Evolutionary conservation across 2,329 filamentous ascomycete genomes (phyloP).

Genomic region (Ascochyta clinopodiicola): DNA sequence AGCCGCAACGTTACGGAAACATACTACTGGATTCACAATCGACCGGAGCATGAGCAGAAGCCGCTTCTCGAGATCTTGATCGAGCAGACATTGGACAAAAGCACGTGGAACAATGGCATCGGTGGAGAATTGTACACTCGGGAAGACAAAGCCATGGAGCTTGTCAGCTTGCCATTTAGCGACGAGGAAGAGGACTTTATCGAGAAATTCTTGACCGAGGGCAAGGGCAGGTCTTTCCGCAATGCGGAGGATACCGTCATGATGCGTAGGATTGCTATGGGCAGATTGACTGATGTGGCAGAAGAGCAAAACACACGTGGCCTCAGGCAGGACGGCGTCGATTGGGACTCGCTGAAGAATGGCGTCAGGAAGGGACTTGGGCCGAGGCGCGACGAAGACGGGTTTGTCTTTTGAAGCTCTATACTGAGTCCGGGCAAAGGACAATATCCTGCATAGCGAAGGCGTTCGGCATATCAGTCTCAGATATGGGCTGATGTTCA

Average conservation of each 20-base stretch:
- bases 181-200: slow-evolving; percentile 76
- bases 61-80: slow-evolving; percentile 73
- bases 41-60: slow-evolving; percentile 67
- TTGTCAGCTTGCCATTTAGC: slow-evolving; percentile 76
- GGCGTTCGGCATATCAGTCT: slow-evolving; percentile 6
- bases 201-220: slow-evolving; percentile 69
- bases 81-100: slow-evolving; percentile 37
- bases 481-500: not conserved
- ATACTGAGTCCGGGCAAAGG: not conserved
- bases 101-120: slow-evolving; percentile 15
- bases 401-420: slow-evolving; percentile 21
- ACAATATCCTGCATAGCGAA: slow-evolving; percentile 16
- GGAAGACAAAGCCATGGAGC: slow-evolving; percentile 68
- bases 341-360: slow-evolving; percentile 56
- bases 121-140: slow-evolving; percentile 35
- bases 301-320: slow-evolving; percentile 43
- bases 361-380: slow-evolving; percentile 47
- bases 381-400: slow-evolving; percentile 37
- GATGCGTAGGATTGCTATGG: slow-evolving; percentile 74
- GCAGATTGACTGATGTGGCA: slow-evolving; percentile 60
- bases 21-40: slow-evolving; percentile 73
- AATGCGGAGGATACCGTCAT: slow-evolving; percentile 75
- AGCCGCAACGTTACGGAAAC: slow-evolving; percentile 73
- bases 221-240: slow-evolving; percentile 68
- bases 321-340: slow-evolving; percentile 57